Conservation (phyloP, 1,284 basidiomycete species). For the Abortiporus biennis region DNA sequence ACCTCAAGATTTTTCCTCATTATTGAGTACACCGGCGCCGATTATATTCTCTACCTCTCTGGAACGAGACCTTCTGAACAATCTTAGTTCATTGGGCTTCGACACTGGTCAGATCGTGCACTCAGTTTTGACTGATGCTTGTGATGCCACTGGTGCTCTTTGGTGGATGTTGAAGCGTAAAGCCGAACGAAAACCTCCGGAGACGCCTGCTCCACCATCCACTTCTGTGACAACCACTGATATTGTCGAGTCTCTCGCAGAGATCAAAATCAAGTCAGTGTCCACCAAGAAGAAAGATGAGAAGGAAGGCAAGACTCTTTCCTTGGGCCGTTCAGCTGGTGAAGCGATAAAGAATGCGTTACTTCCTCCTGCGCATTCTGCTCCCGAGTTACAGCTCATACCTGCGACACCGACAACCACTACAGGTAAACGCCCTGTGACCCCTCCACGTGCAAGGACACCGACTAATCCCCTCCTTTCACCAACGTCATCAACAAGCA, state of each 20-base stretch:
- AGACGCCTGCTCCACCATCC: constrained; percentile 23
- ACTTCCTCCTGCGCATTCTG: constrained; percentile 22
- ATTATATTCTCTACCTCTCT: constrained; percentile 81
- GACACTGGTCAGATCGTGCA: constrained; percentile 95
- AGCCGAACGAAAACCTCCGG: constrained; percentile 56
- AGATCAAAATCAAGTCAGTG: neutral
- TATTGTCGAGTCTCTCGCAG: neutral
- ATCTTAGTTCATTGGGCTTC: constrained; percentile 74
- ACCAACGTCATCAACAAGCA: constrained; percentile 49
- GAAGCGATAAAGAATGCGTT: constrained; percentile 9
- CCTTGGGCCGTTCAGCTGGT: constrained; percentile 14
- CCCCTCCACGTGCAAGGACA: constrained; percentile 49
- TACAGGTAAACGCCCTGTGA: constrained; percentile 33
- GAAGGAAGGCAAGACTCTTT: constrained; percentile 13
- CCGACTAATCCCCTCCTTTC: constrained; percentile 44
- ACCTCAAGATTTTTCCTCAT: constrained; percentile 64
- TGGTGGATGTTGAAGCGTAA: constrained; percentile 96
- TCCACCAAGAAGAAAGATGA: constrained; percentile 3
- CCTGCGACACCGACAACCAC: constrained; percentile 65
- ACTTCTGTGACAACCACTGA: constrained; percentile 5
- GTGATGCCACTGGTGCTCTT: constrained; percentile 84
- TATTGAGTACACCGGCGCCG: constrained; percentile 67
- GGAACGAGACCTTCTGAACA: constrained; percentile 79
- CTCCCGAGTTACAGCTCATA: constrained; percentile 61
- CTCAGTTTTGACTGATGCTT: constrained; percentile 87